Percentiles rank a stretch among this genome's conserved stretches.
phyloP scores from a whole-genome alignment of 371 early-diverging fungal species.

The Mucor saturninus region DNA sequence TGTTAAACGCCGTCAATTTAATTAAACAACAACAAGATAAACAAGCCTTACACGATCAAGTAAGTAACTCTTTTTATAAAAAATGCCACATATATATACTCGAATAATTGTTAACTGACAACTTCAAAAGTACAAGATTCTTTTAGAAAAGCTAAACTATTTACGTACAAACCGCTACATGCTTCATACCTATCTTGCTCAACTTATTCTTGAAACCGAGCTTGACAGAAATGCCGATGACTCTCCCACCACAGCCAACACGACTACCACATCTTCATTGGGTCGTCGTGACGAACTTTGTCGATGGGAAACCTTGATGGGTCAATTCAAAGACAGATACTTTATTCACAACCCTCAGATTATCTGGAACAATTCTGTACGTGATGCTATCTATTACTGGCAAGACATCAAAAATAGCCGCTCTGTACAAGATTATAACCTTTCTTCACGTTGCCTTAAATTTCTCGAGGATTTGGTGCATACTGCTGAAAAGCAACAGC shows the following conservation, averaged over 20 bases:
- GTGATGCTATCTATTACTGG: constrained; percentile 28
- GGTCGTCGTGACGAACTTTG: constrained; percentile 8
- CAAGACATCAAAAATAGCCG: constrained; percentile 21
- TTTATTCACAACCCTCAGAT: constrained; percentile 40
- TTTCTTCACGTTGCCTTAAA: constrained; percentile 34
- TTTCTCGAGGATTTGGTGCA: constrained; percentile 38
- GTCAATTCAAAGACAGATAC: constrained; percentile 29
- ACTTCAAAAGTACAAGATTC: not conserved
- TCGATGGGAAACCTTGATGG: constrained; percentile 32
- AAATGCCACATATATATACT: not conserved
- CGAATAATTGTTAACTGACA: not conserved
- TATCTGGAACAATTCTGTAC: constrained; percentile 39
- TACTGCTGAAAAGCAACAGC: constrained; percentile 28
- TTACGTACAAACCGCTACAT: constrained; percentile 19
- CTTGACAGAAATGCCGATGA: constrained; percentile 1
- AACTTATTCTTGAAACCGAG: constrained; percentile 23
- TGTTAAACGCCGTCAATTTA: constrained; percentile 7
- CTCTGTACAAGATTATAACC: constrained; percentile 25
- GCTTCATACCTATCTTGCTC: constrained; percentile 21
- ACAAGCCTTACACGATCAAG: constrained; percentile 4
- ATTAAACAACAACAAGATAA: constrained; percentile 3
- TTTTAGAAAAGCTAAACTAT: constrained; percentile 14
- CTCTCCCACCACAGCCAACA: constrained; percentile 4
- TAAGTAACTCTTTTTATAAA: not conserved
- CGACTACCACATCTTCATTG: constrained; percentile 1